phyloP scores from a whole-genome alignment of 352 stramenopile genomes.

The Plasmopara muralis region DNA sequence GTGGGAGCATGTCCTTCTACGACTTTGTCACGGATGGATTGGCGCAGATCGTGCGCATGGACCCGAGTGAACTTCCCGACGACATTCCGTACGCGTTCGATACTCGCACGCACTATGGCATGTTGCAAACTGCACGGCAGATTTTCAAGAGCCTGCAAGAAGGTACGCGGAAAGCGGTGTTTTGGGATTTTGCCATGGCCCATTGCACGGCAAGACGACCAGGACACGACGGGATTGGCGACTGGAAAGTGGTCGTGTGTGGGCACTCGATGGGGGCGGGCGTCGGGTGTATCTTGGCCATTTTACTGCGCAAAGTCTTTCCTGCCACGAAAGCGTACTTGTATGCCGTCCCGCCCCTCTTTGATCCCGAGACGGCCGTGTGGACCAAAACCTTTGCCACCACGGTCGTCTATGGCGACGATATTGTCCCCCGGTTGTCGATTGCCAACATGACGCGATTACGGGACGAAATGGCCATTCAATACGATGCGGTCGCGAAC shows the following conservation, averaged over 20 bases:
- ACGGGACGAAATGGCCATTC: constrained; percentile 58
- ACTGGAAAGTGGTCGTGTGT: constrained; percentile 68
- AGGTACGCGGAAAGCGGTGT: constrained; percentile 43
- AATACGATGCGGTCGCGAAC: constrained; percentile 61
- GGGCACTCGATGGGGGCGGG: constrained; percentile 82
- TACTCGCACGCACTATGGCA: constrained; percentile 63
- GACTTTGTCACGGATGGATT: constrained; percentile 73
- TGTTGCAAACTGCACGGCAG: constrained; percentile 58
- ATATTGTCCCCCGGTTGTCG: constrained; percentile 61
- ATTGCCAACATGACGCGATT: constrained; percentile 59
- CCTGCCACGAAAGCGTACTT: constrained; percentile 47
- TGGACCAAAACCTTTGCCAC: constrained; percentile 66
- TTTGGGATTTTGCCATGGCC: constrained; percentile 61
- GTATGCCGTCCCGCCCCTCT: constrained; percentile 58
- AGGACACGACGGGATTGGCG: constrained; percentile 10
- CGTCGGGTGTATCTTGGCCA: constrained; percentile 55
- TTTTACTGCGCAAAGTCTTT: constrained; percentile 60
- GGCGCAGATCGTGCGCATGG: constrained; percentile 58
- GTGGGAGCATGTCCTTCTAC: constrained; percentile 72
- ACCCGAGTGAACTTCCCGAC: constrained; percentile 40
- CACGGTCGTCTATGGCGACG: constrained; percentile 64
- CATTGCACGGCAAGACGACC: constrained; percentile 30
- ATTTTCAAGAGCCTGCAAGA: constrained; percentile 56
- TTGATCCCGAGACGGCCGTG: constrained; percentile 47
- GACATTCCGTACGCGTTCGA: constrained; percentile 41